Evolutionary conservation across 2,329 filamentous ascomycete genomes (phyloP).

Genomic region (Colletotrichum caudatum): DNA sequence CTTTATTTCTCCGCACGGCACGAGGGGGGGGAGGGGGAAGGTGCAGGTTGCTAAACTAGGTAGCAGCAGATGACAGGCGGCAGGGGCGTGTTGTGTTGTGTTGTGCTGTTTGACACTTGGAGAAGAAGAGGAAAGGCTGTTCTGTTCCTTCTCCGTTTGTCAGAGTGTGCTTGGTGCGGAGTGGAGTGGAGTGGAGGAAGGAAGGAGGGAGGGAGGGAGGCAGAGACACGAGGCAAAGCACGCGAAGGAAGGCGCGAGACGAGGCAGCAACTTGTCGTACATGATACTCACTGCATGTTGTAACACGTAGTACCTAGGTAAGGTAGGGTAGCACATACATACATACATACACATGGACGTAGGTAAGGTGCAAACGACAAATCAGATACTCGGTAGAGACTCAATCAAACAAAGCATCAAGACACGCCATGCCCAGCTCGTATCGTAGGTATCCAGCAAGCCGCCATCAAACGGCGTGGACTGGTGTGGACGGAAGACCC

Average conservation of each 20-base stretch:
- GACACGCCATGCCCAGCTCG: too few relatives aligned
- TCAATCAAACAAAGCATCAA: not conserved
- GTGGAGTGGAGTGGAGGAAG: not conserved
- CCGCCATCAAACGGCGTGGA: too few relatives aligned
- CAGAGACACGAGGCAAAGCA: not conserved
- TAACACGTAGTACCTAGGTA: not conserved
- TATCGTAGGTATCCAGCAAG: too few relatives aligned
- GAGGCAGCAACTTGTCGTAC: too few relatives aligned
- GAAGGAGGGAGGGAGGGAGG: not conserved
- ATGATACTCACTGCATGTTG: not conserved
- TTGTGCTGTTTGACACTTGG: not conserved
- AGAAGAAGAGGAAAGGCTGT: not conserved
- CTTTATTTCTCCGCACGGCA: slow-evolving; percentile 30
- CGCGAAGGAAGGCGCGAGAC: too few relatives aligned
- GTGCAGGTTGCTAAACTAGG: not conserved
- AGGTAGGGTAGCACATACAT: too few relatives aligned
- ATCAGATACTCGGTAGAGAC: too few relatives aligned
- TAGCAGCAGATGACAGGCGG: not conserved
- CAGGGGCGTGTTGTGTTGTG: not conserved
- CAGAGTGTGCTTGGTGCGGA: not conserved
- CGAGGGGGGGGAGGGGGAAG: not conserved
- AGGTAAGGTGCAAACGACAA: too few relatives aligned
- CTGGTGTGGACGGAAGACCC: too few relatives aligned
- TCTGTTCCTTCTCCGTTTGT: not conserved
- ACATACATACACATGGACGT: too few relatives aligned